Base-by-base conservation (phyloP, 257 asterid species). In the Capsicum chinense region DNA sequence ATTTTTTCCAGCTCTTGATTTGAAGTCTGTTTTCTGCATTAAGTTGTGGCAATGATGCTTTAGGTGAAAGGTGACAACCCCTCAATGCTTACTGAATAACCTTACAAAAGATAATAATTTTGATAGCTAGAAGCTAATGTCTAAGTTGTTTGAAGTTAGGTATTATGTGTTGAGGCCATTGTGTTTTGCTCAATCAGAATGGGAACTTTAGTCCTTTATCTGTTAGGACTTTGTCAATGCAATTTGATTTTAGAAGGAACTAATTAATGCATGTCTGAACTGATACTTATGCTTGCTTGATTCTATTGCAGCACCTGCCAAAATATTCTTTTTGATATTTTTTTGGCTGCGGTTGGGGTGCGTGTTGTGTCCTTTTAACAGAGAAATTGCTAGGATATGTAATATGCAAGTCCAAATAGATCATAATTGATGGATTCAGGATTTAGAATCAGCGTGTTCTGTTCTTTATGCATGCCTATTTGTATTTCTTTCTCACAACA, bases 361-460 rank as follows among this genome's bases (percentile, higher is more conserved):
- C 4, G 17, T 14, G 7, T 5, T 56, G 60, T 56, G 60, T 56
- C 15, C 62, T 56, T 15, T 56, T 56, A 56, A 14, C 12, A 59
- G 66, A 59, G 66, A n/a, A 59, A 2, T 59, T 59, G 12, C 66
- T 59, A 26, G 33, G 12, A 19, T 8, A 19, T 60, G 5, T n/a
- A 60, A 60, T 60, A n/a, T 62, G 37, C 2, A 4, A 9, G 6
- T 19, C 35, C 54, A 69, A 14, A 16, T 69, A 42, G 56, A 44
- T 70, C 74, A 66, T 44, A 37, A n/a, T 71, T 71, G 56, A 17
- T 37, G 37, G 79, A 70, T 44, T 70, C 37, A 42, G 56, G 37
- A 70, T 70, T 17, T 70, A 44, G 26, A 70, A 17, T 70, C 35
- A 70, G 37, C n/a, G 37, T 16, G 50, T 70, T 70, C 5, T 2